Evolutionary conservation across 2,329 filamentous ascomycete genomes (phyloP), one percentile per base, ranked within the genome.

Genomic region (Cladosporium sp.): DNA sequence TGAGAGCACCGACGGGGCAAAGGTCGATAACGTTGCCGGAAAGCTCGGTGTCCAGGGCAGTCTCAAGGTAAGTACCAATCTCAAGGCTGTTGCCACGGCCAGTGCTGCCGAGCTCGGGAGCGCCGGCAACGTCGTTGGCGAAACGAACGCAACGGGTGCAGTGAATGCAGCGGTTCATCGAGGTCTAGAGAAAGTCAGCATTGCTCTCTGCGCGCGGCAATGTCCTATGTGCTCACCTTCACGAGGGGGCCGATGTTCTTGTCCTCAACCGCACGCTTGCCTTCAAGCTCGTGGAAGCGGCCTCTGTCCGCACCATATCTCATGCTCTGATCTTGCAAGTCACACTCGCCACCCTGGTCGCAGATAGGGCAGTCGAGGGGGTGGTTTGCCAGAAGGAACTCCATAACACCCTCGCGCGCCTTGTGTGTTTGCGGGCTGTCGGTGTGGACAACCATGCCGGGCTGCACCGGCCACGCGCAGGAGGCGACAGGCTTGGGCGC

Each of bases 151-250:
- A 98, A 67, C 93, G 85, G 59, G 93, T 98, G 80, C 93, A 98
- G 78, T 98, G 93, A 67, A 98, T 98, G 74, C 93, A 98, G 70
- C 93, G 83, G 80, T 98, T 98, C 93, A 98, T 98, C 46, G 93
- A 98, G 3, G 93, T 98, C 83, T 78, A 56, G 4, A 33, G 22
- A 13, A 8, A 48, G 52, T 63, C 55, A 63, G 59, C 44, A 35
- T 34, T 10, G 7, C 4, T 13, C 38, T 43, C 5, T 22, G 18
- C 10, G 14, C 37, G 14, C 9, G 9, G 9, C 43, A 18, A 28
- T 31, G 33, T 50, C 37, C 18, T 28, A 5, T 28, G 28, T 52
- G 19, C 61, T 38, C 63, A 77, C 74, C 73, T 98, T 98, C 76
- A 98, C 88, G 62, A 98, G 74, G 50, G 93, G 93, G 34, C 93